A percentile compares a stretch with the other conserved stretches of the same genome.
These are phyloP conservation scores for Deinandra increscens DNA, from an alignment of 129 eudicot species.

Conservation along the genomic window DNA sequence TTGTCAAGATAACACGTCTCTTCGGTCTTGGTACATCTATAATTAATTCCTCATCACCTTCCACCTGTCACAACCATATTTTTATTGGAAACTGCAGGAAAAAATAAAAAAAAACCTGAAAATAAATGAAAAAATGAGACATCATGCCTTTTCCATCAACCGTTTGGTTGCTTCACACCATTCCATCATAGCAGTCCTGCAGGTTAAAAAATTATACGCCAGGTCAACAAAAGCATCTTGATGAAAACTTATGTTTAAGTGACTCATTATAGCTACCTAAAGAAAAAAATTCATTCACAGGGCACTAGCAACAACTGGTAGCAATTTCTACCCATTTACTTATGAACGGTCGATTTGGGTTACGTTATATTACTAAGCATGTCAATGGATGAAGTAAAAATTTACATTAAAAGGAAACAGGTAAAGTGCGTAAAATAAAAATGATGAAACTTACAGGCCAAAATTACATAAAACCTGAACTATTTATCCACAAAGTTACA, in stretches of 20 bases:
- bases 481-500: background rate
- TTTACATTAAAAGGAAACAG: background rate
- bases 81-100: conserved; percentile 14
- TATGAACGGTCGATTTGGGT: background rate
- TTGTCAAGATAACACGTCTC: conserved; percentile 64
- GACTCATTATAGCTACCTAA: background rate
- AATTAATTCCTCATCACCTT: conserved; percentile 45
- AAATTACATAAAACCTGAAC: background rate
- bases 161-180: conserved; percentile 63
- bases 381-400: background rate
- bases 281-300: background rate
- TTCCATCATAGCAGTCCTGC: conserved; percentile 58
- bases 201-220: conserved; percentile 5
- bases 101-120: background rate
- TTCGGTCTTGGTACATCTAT: conserved; percentile 60
- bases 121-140: conserved; percentile 24
- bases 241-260: background rate
- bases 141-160: conserved; percentile 55
- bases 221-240: conserved; percentile 11
- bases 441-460: background rate
- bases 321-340: background rate
- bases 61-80: conserved; percentile 50
- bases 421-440: background rate
- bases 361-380: background rate
- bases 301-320: background rate